Base-by-base conservation (phyloP, 148 eudicot species). In the Tetragonia tetragonoides region DNA sequence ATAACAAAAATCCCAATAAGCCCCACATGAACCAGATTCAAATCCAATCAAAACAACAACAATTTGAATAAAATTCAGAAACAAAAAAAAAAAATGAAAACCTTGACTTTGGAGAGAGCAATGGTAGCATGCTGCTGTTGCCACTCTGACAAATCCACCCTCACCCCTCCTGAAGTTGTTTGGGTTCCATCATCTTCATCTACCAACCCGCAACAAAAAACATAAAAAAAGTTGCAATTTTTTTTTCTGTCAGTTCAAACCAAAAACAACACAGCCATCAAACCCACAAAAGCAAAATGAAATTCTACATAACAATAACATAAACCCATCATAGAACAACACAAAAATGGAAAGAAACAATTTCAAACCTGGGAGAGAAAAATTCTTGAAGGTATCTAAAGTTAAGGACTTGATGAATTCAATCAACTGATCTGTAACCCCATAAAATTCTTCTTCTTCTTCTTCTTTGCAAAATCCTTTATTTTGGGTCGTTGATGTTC, bases 31-130 rank as follows among this genome's bases (percentile, higher is more conserved):
- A 21, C 76, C 37, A 47, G 15, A 74, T 5, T 60, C 62, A n/a
- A 28, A 49, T 16, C 57, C 53, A n/a, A 11, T 10, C 10, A 34
- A 24, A 37, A 3, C 4, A 68, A 46, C 40, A 47, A 41, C 21
- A 20, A 70, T 10, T 17, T 54, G 5, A 10, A 56, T 47, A n/a
- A 76, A 66, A 53, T 51, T 7, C 1, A 57, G 41, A 34, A 21
- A 1, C 18, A 38, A 7, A 3, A 69, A 4, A 42, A 61, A 62
- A 28, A 21, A n/a, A n/a, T n/a, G n/a, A 56, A 11, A 79, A 94
- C 99, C 99, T 95, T 93, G 86, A 84, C 86, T 89, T 84, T 91
- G 49, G 99, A 91, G 10, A 95, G 93, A 49, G 89, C 75, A 80
- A 95, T 80, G 28, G 70, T 81, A 46, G 97, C 99, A 88, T 95